A percentile compares a stretch with the other conserved stretches of the same genome.
Conservation (phyloP, 179 eudicot species). For the Corrigiola litoralis region DNA sequence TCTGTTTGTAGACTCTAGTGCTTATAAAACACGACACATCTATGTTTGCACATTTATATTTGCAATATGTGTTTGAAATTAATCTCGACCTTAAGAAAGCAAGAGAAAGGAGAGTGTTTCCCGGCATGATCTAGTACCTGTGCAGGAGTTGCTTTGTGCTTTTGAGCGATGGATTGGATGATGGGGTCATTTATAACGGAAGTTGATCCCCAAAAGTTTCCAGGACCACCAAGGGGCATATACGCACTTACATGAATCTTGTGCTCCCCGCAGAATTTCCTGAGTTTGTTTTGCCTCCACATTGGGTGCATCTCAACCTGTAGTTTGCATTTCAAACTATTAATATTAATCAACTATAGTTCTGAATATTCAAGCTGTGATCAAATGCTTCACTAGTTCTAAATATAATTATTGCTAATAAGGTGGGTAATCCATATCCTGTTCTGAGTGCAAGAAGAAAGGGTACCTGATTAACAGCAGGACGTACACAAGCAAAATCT, state of each 20-base stretch:
- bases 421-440: no score
- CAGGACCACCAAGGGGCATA: conserved; percentile 72
- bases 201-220: conserved; percentile 60
- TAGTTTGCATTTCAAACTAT: not conserved
- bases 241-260: conserved; percentile 63
- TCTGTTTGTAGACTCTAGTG: no score
- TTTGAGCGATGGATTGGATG: conserved; percentile 51
- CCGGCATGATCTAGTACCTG: conserved; percentile 32
- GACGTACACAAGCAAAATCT: conserved; percentile 39
- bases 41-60: no score
- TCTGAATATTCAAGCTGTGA: no score
- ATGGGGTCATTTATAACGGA: conserved; percentile 45
- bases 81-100: no score
- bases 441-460: no score
- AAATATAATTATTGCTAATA: no score
- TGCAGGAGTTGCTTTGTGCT: conserved; percentile 65
- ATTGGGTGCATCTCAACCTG: conserved; percentile 73
- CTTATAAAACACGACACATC: no score
- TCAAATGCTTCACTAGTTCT: no score
- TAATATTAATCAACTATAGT: not conserved
- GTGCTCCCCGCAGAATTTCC: conserved; percentile 36
- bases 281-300: conserved; percentile 67
- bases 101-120: not conserved
- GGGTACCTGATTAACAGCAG: conserved; percentile 50
- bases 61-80: no score